A percentile compares a stretch with the other conserved stretches of the same genome.
phyloP scores from a whole-genome alignment of 2,329 filamentous ascomycete species.

The Cordyceps cicadae region DNA sequence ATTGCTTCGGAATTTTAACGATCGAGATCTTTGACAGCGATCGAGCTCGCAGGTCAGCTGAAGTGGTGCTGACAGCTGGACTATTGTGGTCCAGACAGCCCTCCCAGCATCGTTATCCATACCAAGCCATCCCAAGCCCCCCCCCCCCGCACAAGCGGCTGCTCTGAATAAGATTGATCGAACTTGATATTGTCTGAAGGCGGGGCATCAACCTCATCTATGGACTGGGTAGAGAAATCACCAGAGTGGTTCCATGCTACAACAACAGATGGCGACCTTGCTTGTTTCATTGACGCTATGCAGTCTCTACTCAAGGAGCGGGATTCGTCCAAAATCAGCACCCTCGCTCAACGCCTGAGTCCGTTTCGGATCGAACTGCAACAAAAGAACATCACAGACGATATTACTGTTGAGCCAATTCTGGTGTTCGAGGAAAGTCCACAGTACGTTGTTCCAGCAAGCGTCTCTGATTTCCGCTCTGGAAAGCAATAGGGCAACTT shows the following conservation, averaged over 20 bases:
- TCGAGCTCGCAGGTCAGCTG: too few relatives aligned
- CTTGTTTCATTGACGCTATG: not conserved
- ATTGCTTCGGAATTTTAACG: too few relatives aligned
- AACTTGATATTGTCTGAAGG: too few relatives aligned
- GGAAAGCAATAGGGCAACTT: too few relatives aligned
- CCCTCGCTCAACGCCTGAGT: not conserved
- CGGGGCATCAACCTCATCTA: not conserved
- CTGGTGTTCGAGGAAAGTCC: not conserved
- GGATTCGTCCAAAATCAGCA: not conserved
- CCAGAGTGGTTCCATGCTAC: not conserved
- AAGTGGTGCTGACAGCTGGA: too few relatives aligned
- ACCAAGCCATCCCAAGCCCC: too few relatives aligned
- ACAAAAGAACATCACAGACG: not conserved
- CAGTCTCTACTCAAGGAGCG: not conserved
- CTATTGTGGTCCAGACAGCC: too few relatives aligned
- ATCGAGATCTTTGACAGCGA: too few relatives aligned
- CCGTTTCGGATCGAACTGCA: not conserved
- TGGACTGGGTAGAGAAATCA: not conserved
- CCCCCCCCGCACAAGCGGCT: too few relatives aligned
- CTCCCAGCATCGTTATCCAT: too few relatives aligned
- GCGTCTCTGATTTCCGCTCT: not conserved
- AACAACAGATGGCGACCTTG: not conserved
- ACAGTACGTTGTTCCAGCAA: not conserved
- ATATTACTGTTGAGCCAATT: not conserved
- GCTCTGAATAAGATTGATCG: too few relatives aligned